Evolutionary conservation across 192 early-diverging fungal species (phyloP).

Genomic region (Backusella psychrophila): DNA sequence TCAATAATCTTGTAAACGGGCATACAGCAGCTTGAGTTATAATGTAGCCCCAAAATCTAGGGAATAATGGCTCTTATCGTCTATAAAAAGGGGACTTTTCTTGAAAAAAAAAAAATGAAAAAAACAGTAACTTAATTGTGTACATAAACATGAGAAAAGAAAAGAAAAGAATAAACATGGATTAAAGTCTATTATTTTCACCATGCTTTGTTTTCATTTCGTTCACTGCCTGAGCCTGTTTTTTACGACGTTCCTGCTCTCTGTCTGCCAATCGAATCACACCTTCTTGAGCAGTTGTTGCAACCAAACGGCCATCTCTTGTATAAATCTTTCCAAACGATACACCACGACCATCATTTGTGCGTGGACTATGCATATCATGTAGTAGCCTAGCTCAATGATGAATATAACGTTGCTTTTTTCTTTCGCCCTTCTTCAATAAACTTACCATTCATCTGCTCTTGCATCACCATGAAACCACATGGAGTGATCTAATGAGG

Average conservation of each 20-base stretch:
- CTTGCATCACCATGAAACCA: conserved; percentile 88
- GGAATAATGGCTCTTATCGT: too few relatives aligned
- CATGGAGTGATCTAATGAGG: conserved; percentile 67
- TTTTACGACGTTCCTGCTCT: conserved; percentile 16
- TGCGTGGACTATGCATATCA: conserved; percentile 72
- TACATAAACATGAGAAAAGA: too few relatives aligned
- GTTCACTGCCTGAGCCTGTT: not conserved
- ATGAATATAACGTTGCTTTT: not conserved
- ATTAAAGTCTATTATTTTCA: not conserved
- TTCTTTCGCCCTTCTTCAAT: not conserved
- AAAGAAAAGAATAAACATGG: not conserved
- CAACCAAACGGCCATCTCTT: conserved; percentile 72
- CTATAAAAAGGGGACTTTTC: too few relatives aligned
- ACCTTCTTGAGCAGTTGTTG: conserved; percentile 85
- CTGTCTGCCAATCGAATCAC: conserved; percentile 49
- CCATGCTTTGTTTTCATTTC: not conserved
- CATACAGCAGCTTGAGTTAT: too few relatives aligned
- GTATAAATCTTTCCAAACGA: conserved; percentile 76
- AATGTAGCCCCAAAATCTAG: too few relatives aligned
- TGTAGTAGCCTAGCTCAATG: conserved; percentile 58
- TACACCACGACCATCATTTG: conserved; percentile 74
- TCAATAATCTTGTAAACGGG: too few relatives aligned
- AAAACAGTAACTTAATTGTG: too few relatives aligned
- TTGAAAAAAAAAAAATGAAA: too few relatives aligned
- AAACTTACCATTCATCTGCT: conserved; percentile 77